Base-by-base conservation (phyloP, 345 rosid genomes). In the Salix purpurea region DNA sequence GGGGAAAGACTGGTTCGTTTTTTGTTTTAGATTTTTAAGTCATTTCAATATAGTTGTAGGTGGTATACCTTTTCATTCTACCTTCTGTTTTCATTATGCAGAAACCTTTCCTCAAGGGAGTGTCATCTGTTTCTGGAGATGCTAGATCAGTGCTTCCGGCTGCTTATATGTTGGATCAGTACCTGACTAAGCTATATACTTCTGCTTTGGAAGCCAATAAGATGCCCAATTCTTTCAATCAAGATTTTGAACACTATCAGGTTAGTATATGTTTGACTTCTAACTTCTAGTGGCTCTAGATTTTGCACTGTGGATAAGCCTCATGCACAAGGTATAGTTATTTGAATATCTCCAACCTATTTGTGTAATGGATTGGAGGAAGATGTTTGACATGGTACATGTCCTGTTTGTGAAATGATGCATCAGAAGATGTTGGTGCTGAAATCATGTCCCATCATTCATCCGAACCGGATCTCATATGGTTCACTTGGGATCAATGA, bases 1-100 rank as follows among this genome's bases (percentile, higher is more conserved):
- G 94, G 98, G 85, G 91, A 90, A 90, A 91, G 86, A 88, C 89
- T 95, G 99, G 99, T 95, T 84, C 75, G 94, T 82, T 73, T 73
- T 56, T 56, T 52, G 9, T 75, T 46, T 54, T 48, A 52, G n/a
- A 66, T 69, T 78, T 62, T 56, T 40, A 67, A 70, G 72, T 75
- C 48, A 21, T 67, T 58, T 7, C 16, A 66, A n/a, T 80, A 12
- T 72, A 7, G 66, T 80, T 67, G 66, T 69, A 15, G 37, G 70
- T 79, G 75, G 69, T 77, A 65, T 36, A 60, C 54, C 34, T 82
- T 40, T 68, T 72, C 42, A 39, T 26, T 23, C 68, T 54, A 75
- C 62, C 44, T 48, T 64, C 72, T 79, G 68, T 85, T 68, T 67
- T 79, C 58, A 70, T 76, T 80, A 76, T 85, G 78, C 82, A 95